A percentile compares a stretch with the other conserved stretches of the same genome.
These are phyloP conservation scores for Cladosporium colombiae DNA, from an alignment of 2,329 filamentous ascomycete genomes.

Conservation along the genomic window DNA sequence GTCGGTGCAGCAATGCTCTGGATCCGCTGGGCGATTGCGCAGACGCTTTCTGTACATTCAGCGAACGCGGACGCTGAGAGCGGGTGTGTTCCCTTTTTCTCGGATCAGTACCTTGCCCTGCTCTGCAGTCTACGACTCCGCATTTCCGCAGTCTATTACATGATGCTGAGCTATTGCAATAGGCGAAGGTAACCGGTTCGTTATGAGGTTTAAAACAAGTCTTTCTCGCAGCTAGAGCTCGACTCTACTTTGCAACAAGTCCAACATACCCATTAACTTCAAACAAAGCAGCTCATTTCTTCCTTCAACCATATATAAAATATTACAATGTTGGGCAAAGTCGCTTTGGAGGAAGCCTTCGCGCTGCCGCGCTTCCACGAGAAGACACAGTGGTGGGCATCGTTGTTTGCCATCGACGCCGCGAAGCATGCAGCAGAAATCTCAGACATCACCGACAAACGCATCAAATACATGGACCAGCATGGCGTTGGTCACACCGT, in stretches of 20 bases:
- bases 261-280: background rate
- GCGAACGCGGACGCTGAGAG: background rate
- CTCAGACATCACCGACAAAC: constrained; percentile 48
- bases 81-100: background rate
- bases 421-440: constrained; percentile 61
- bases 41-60: background rate
- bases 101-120: constrained; percentile 4
- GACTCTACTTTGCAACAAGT: background rate
- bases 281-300: background rate
- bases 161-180: background rate
- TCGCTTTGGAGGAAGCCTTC: constrained; percentile 64
- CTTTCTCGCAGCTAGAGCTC: background rate
- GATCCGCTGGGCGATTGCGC: background rate
- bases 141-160: background rate
- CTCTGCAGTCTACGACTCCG: background rate
- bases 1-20: background rate
- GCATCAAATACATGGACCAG: constrained; percentile 46
- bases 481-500: constrained; percentile 52
- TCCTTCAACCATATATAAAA: background rate
- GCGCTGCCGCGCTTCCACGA: constrained; percentile 60
- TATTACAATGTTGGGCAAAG: constrained; percentile 57
- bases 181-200: background rate
- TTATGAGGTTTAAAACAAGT: background rate
- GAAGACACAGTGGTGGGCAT: constrained; percentile 62
- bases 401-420: constrained; percentile 59